Evolutionary conservation across 2,329 filamentous ascomycete species (phyloP).

Genomic region (Pseudocercospora cruenta): DNA sequence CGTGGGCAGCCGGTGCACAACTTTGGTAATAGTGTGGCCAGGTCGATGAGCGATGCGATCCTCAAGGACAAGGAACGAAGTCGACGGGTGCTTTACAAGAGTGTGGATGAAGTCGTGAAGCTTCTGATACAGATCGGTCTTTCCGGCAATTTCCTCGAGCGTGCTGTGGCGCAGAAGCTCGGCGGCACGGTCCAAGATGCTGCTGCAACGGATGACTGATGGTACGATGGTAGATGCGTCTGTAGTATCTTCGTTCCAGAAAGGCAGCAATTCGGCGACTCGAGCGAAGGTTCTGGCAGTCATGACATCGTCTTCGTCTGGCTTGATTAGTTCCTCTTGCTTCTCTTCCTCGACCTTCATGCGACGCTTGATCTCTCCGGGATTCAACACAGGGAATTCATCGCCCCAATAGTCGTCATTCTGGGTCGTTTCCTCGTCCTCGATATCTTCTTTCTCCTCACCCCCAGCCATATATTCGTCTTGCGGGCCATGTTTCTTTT

Average conservation of each 20-base stretch:
- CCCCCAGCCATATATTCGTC: neutral
- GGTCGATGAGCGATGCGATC: neutral
- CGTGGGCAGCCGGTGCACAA: neutral
- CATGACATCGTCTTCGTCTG: conserved; percentile 25
- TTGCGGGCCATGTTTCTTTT: neutral
- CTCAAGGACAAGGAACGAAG: neutral
- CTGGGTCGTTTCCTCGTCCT: neutral
- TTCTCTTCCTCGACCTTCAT: neutral
- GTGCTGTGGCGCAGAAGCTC: conserved; percentile 49
- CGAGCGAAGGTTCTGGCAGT: conserved; percentile 22
- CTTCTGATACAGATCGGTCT: conserved; percentile 42
- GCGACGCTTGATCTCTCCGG: neutral
- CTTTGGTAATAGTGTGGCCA: neutral
- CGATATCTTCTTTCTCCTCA: neutral
- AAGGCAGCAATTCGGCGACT: conserved; percentile 33
- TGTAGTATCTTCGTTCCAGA: conserved; percentile 18
- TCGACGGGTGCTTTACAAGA: conserved; percentile 37
- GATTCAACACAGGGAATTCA: neutral
- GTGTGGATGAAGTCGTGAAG: conserved; percentile 47
- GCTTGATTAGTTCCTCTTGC: neutral
- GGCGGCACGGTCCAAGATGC: conserved; percentile 43
- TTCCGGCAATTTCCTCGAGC: conserved; percentile 42
- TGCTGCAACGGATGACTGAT: conserved; percentile 43
- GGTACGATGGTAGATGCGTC: conserved; percentile 23
- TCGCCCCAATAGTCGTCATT: neutral